Base-by-base conservation (phyloP, 164 flowering plant species). In the Cinnamomum chago region DNA sequence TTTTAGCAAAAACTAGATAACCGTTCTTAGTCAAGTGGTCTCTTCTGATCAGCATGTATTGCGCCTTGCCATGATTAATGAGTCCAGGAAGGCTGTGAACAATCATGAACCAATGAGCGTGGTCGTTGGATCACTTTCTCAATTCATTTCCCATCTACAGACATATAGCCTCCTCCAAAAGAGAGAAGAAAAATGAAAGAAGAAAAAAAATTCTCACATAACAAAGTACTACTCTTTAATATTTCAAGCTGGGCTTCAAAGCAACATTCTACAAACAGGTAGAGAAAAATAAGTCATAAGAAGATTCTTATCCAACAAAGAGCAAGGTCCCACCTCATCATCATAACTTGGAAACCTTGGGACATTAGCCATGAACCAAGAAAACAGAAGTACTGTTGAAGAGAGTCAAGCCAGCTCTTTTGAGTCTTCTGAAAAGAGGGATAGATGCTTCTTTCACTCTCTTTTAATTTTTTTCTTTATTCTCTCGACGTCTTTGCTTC, bases 401-500 rank as follows among this genome's bases (percentile, higher is more conserved):
- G 67, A 11, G 12, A 71, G 77, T 78, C 77, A 71, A 71, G 64
- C 18, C 33, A 74, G 68, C 72, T 78, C 70, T 64, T 64, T 64
- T 64, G 27, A 25, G 28, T 13, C 28, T 64, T 24, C 51, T 52
- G 65, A 23, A 62, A 72, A 71, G 25, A 79, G 76, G 78, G 80
- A 77, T 67, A 55, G 65, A 65, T 76, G 76, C 72, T 30, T 72
- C 79, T 73, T 76, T 76, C 52, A 24, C 70, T 65, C 67, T 52
- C 15, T 52, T 52, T 25, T 14, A 25, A 22, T 10, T 10, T 5
- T 40, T 58, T 70, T 77, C 87, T 85, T 85, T 85, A 85, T 85
- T 85, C 85, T 78, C 62, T 78, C 62, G 72, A 76, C 76, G 69
- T 68, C 80, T 75, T 79, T 79, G 73, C 68, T 73, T 78, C 84